phyloP scores from a whole-genome alignment of 2,329 filamentous ascomycete genomes.

The Neurospora crassa region DNA sequence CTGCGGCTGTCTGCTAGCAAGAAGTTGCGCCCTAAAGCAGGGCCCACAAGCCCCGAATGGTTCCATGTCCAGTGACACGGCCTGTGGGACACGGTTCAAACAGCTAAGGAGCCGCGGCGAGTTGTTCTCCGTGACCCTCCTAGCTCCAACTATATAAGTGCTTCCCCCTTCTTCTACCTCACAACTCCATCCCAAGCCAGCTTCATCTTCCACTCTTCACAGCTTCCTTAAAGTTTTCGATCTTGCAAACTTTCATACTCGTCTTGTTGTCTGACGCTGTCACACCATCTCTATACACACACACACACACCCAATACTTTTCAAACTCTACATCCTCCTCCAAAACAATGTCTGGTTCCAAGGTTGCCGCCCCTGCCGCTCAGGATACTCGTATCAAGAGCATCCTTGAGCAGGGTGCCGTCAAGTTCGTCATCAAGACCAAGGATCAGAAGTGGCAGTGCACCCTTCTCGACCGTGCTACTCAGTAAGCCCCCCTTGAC shows the following conservation, averaged over 20 bases:
- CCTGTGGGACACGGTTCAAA: not conserved
- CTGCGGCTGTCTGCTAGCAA: not conserved
- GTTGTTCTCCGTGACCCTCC: not conserved
- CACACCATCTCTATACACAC: not conserved
- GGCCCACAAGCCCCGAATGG: not conserved
- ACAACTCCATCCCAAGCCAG: not conserved
- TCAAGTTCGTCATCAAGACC: constrained; percentile 38
- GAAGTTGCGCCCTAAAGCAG: not conserved
- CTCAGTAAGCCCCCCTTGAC: constrained; percentile 29
- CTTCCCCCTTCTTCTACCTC: not conserved
- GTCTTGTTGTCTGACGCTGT: not conserved
- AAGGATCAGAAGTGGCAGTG: constrained; percentile 30
- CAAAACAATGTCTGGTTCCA: not conserved
- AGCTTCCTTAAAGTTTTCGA: not conserved
- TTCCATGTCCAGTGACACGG: not conserved
- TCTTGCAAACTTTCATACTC: not conserved
- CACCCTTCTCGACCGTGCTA: constrained; percentile 33
- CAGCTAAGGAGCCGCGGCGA: not conserved
- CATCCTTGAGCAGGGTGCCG: constrained; percentile 29
- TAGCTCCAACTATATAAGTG: not conserved
- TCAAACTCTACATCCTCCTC: not conserved
- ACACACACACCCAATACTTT: not conserved
- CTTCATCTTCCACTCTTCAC: not conserved
- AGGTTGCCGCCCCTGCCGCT: constrained; percentile 1
- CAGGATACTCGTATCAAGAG: constrained; percentile 11